phyloP scores from a whole-genome alignment of 2,329 filamentous ascomycete species.

The Exophiala sideris region DNA sequence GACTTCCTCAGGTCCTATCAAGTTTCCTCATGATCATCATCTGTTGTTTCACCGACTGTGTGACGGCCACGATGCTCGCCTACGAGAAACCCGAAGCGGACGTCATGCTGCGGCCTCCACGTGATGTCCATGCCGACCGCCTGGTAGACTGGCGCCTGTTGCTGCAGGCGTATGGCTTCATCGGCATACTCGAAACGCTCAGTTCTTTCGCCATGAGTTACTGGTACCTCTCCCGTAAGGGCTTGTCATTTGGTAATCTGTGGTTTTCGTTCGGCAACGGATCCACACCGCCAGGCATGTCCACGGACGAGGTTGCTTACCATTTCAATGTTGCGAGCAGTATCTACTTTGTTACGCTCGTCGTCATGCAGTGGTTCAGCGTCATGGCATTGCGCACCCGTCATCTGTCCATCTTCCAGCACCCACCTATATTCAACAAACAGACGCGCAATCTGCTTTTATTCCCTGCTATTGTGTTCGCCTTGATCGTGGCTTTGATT shows the following conservation, averaged over 20 bases:
- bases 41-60: slow-evolving; percentile 72
- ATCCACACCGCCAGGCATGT: slow-evolving; percentile 26
- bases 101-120: slow-evolving; percentile 65
- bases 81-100: slow-evolving; percentile 76
- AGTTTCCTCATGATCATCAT: slow-evolving; percentile 62
- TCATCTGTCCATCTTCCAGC: slow-evolving; percentile 66
- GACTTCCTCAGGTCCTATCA: slow-evolving; percentile 68
- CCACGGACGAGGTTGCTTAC: slow-evolving; percentile 52
- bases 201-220: slow-evolving; percentile 63
- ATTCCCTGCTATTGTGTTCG: slow-evolving; percentile 67
- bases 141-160: slow-evolving; percentile 72
- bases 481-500: slow-evolving; percentile 66
- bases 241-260: slow-evolving; percentile 61
- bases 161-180: slow-evolving; percentile 67
- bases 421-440: slow-evolving; percentile 65
- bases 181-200: slow-evolving; percentile 62
- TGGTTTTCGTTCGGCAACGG: slow-evolving; percentile 67
- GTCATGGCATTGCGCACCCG: slow-evolving; percentile 66
- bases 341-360: slow-evolving; percentile 76
- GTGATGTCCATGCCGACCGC: slow-evolving; percentile 65
- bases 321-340: slow-evolving; percentile 64
- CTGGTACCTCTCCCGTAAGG: slow-evolving; percentile 60
- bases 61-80: slow-evolving; percentile 67
- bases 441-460: slow-evolving; percentile 65
- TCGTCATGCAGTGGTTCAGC: slow-evolving; percentile 75